Conservation (phyloP, 2,329 filamentous ascomycete species). For the Stagonosporopsis rhizophila region DNA sequence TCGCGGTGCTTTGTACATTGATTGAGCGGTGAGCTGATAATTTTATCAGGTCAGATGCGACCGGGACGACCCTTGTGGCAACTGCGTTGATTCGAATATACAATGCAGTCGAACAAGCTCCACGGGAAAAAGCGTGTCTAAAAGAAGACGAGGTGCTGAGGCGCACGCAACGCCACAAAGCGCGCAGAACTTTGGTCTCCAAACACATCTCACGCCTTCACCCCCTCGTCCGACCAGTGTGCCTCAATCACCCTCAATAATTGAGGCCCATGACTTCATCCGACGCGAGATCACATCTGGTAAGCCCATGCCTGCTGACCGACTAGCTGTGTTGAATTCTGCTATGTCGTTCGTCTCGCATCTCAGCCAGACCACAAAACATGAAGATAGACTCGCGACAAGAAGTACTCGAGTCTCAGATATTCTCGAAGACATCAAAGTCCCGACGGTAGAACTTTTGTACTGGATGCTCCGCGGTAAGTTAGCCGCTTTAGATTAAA, state of each 20-base stretch:
- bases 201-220: constrained; percentile 13
- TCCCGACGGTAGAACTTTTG: constrained; percentile 22
- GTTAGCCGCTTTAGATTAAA: not conserved
- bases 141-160: constrained; percentile 15
- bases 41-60: constrained; percentile 25
- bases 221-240: constrained; percentile 11
- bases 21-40: not conserved
- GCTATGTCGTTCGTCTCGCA: constrained; percentile 30
- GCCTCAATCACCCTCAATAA: constrained; percentile 23
- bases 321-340: constrained; percentile 23
- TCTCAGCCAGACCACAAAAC: constrained; percentile 13
- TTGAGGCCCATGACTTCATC: constrained; percentile 29
- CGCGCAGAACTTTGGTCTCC: constrained; percentile 3
- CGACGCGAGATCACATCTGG: constrained; percentile 17
- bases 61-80: constrained; percentile 33
- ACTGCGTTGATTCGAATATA: constrained; percentile 32
- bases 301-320: constrained; percentile 20
- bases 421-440: constrained; percentile 19
- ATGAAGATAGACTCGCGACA: not conserved
- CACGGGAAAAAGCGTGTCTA: constrained; percentile 10
- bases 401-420: constrained; percentile 7
- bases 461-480: constrained; percentile 31
- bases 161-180: not conserved
- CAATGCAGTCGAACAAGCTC: constrained; percentile 25
- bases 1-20: not conserved